Evolutionary conservation across 495 filamentous ascomycete genomes (phyloP), one percentile per base, ranked within the genome.

Genomic region (Delitschia confertaspora): DNA sequence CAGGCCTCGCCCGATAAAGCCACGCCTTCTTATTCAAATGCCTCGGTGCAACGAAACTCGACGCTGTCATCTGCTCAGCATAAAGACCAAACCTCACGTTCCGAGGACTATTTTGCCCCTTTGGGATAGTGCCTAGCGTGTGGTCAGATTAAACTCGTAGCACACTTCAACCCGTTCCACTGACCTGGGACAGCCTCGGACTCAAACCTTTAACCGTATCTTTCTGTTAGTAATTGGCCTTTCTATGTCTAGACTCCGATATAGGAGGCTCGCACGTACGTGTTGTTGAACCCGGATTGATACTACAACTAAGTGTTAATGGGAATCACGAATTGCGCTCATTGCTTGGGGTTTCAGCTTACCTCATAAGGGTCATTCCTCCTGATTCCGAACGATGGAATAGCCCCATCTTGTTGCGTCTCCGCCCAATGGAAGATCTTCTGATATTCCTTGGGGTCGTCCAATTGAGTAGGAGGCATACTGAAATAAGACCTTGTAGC

Each of bases 381-480:
- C 42, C 70, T 62, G 9, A 31, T 30, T 6, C 24, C 51, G 26
- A 55, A 55, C 5, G 45, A 49, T 0, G 45, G 55, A 23, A 56
- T 47, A 16, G 36, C 18, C 0, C 47, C 53, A 51, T 56, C 46
- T 33, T 73, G 68, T 40, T 75, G 72, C 2, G 71, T 74, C 55
- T 74, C 71, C 8, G 70, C 71, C 72, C 72, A 73, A 54, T 74
- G 71, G 64, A 75, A 73, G 38, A 75, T 71, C 35, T 72, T 66
- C 50, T 74, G 70, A 55, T 73, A 75, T 41, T 74, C 71, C 49
- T 58, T 50, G 38, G 51, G 47, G 43, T 57, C 34, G 20, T 52
- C 45, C 10, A 57, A 27, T 26, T 39, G 19, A 11, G 46, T 4
- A 30, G 20, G 20, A 29, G 44, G 34, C 42, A 46, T 52, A 5